Conservation (phyloP, 116 monocot genomes). For the Cymodocea nodosa region DNA sequence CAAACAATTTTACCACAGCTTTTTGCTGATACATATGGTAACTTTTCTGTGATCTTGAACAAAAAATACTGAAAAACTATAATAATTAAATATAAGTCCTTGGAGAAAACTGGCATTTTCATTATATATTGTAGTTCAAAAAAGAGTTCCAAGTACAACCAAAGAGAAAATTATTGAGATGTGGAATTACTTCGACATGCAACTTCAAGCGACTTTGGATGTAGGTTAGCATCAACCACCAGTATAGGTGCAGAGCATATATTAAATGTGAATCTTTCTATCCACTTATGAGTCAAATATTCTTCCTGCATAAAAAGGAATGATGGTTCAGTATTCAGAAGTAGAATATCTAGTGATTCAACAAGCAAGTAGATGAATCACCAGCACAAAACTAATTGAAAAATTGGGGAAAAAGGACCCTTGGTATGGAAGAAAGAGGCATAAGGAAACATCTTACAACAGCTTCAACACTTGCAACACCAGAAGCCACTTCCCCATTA, state of each 20-base stretch:
- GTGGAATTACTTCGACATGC: constrained; percentile 43
- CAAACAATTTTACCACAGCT: too few relatives aligned
- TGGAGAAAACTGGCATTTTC: too few relatives aligned
- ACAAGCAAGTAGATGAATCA: neutral
- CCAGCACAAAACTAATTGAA: neutral
- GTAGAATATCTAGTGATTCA: neutral
- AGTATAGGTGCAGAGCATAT: constrained; percentile 51
- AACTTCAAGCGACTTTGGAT: constrained; percentile 40
- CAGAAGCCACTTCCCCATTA: constrained; percentile 52
- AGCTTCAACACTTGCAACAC: constrained; percentile 65
- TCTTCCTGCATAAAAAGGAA: constrained; percentile 31
- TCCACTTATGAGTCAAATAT: constrained; percentile 45
- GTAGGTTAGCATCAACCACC: constrained; percentile 79
- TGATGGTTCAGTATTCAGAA: neutral
- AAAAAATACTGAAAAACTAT: too few relatives aligned
- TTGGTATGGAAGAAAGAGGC: neutral
- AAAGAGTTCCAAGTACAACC: too few relatives aligned
- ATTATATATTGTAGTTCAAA: too few relatives aligned
- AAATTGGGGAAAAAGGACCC: neutral
- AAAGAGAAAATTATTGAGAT: neutral
- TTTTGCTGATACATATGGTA: too few relatives aligned
- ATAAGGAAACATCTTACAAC: constrained; percentile 39
- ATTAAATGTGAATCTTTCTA: constrained; percentile 32
- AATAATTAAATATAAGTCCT: too few relatives aligned
- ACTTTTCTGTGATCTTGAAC: too few relatives aligned